These are phyloP conservation scores for Chalara sp. DNA, from an alignment of 2,329 filamentous ascomycete genomes.

Conservation along the genomic window DNA sequence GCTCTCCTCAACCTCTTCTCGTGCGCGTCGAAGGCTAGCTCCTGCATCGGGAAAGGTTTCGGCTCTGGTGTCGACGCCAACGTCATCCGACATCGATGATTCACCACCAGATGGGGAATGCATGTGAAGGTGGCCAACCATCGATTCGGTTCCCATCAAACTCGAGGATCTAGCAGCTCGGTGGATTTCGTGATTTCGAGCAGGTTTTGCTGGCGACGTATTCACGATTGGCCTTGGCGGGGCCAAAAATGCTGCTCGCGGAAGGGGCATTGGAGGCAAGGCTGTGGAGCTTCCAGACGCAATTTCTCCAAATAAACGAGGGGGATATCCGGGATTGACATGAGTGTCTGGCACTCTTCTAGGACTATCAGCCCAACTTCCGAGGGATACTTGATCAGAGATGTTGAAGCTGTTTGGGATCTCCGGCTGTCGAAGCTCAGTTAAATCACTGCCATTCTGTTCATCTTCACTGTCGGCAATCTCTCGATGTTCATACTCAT, in stretches of 20 bases:
- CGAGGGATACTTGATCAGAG: not conserved
- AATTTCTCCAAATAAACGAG: conserved; percentile 25
- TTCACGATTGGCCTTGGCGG: not conserved
- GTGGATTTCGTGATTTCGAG: not conserved
- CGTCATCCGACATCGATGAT: conserved; percentile 3
- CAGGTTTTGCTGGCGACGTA: not conserved
- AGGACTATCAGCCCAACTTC: conserved; percentile 1
- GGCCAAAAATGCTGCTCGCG: conserved; percentile 3
- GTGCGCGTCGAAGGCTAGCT: conserved; percentile 23
- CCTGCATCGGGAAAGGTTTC: conserved; percentile 8
- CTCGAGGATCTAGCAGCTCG: conserved; percentile 18
- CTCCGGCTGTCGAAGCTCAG: conserved; percentile 17
- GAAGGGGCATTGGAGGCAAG: conserved; percentile 22
- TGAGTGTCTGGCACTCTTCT: not conserved
- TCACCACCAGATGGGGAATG: conserved; percentile 19
- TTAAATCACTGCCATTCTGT: conserved; percentile 13
- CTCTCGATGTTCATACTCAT: conserved; percentile 6
- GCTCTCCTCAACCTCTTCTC: conserved; percentile 19
- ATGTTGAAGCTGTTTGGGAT: conserved; percentile 24
- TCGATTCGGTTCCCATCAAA: conserved; percentile 26
- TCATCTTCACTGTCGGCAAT: conserved; percentile 15
- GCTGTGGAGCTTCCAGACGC: conserved; percentile 25
- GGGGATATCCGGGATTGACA: conserved; percentile 10
- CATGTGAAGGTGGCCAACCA: conserved; percentile 26
- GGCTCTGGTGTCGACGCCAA: conserved; percentile 1